phyloP scores from a whole-genome alignment of 345 rosid species.

The Populus alba region DNA sequence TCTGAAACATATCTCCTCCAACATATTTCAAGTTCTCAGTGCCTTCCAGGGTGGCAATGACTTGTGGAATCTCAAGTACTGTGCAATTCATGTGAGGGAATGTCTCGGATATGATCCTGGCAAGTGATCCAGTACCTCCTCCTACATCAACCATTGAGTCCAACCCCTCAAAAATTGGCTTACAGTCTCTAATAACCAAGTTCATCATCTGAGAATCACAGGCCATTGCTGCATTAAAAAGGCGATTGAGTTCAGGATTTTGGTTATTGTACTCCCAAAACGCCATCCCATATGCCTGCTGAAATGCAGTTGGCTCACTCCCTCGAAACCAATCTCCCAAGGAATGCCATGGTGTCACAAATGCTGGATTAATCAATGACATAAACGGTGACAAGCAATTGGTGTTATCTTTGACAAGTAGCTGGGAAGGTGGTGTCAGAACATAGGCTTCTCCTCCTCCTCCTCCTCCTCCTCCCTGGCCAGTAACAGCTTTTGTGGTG shows the following conservation, averaged over 20 bases:
- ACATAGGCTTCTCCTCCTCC: slow-evolving; percentile 28
- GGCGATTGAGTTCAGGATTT: slow-evolving; percentile 4
- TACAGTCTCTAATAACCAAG: slow-evolving; percentile 5
- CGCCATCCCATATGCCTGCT: slow-evolving; percentile 12
- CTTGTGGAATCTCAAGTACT: slow-evolving; percentile 24
- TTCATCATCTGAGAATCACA: slow-evolving; percentile 20
- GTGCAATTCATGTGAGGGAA: slow-evolving; percentile 20
- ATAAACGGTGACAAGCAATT: slow-evolving; percentile 37
- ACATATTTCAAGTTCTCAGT: slow-evolving; percentile 20
- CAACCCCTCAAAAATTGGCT: slow-evolving; percentile 17
- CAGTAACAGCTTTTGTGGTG: neutral
- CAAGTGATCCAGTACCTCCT: slow-evolving; percentile 19
- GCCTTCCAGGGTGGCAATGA: slow-evolving; percentile 11
- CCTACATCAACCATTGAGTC: slow-evolving; percentile 25
- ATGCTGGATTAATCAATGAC: slow-evolving; percentile 1
- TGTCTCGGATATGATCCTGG: slow-evolving; percentile 8
- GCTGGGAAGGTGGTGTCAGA: slow-evolving; percentile 33
- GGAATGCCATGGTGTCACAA: slow-evolving; percentile 5
- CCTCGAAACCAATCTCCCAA: slow-evolving; percentile 20
- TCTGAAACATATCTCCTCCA: slow-evolving; percentile 28
- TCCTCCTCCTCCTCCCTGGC: slow-evolving; percentile 1
- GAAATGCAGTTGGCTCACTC: slow-evolving; percentile 12
- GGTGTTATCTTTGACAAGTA: slow-evolving; percentile 35
- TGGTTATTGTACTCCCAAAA: slow-evolving; percentile 15
- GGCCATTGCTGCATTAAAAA: slow-evolving; percentile 26